A percentile compares a stretch with the other conserved stretches of the same genome.
These are phyloP conservation scores for Euphorbia corollata DNA, from an alignment of 441 rosid species.

Conservation along the genomic window DNA sequence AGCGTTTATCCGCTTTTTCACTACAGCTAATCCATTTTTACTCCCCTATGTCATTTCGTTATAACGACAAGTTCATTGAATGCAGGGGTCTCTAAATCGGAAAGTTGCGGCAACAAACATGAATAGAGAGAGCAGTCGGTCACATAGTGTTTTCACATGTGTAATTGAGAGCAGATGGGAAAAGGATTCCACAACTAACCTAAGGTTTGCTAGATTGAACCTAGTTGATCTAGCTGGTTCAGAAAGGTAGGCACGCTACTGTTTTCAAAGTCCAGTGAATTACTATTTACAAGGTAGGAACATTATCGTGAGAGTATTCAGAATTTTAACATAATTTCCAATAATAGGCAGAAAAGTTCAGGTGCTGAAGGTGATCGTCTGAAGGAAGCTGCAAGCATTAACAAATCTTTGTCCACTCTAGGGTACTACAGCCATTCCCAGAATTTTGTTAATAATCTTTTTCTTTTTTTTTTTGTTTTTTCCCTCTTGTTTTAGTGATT, in stretches of 20 bases:
- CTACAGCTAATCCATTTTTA: slow-evolving; percentile 2
- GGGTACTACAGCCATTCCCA: slow-evolving; percentile 45
- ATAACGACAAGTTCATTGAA: slow-evolving; percentile 1
- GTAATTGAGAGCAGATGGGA: slow-evolving; percentile 97
- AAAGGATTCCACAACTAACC: slow-evolving; percentile 76
- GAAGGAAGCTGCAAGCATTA: slow-evolving; percentile 93
- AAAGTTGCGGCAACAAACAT: slow-evolving; percentile 96
- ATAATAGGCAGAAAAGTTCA: slow-evolving; percentile 80
- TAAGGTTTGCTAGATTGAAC: slow-evolving; percentile 91
- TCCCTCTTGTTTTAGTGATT: background rate
- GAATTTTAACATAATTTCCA: slow-evolving; percentile 13
- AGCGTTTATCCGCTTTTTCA: background rate
- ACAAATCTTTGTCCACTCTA: slow-evolving; percentile 86
- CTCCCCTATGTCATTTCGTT: background rate
- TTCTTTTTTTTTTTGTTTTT: no score
- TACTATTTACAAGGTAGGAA: background rate
- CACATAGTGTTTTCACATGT: slow-evolving; percentile 96
- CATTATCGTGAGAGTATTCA: slow-evolving; percentile 8
- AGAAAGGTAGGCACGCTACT: slow-evolving; percentile 52
- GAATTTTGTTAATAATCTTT: no score
- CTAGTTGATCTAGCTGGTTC: slow-evolving; percentile 98
- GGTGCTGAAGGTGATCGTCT: slow-evolving; percentile 98
- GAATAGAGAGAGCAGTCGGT: slow-evolving; percentile 97
- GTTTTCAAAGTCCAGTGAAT: slow-evolving; percentile 16
- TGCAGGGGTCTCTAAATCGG: slow-evolving; percentile 84